phyloP scores from a whole-genome alignment of 768 basidiomycete genomes.

The Harrya chromipes region DNA sequence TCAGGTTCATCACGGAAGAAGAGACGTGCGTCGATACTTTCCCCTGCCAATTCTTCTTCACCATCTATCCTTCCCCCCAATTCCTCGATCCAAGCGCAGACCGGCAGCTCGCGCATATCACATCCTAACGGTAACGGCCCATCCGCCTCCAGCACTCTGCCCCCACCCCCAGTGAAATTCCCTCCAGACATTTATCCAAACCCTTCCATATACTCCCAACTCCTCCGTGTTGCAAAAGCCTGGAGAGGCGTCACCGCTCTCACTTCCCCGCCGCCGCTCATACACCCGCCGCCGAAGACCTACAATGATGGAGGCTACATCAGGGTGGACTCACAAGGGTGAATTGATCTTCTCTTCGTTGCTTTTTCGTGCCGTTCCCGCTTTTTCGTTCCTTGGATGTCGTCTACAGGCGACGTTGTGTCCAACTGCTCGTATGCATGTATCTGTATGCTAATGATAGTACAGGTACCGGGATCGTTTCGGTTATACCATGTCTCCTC shows the following conservation, averaged over 20 bases:
- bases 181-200: slow-evolving; percentile 29
- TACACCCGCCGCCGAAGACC: slow-evolving; percentile 20
- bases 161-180: slow-evolving; percentile 37
- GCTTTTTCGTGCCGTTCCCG: neutral
- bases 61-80: slow-evolving; percentile 14
- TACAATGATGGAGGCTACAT: slow-evolving; percentile 20
- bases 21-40: slow-evolving; percentile 37
- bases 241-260: slow-evolving; percentile 72
- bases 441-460: slow-evolving; percentile 16
- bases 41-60: slow-evolving; percentile 20
- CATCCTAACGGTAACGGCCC: slow-evolving; percentile 7
- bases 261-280: slow-evolving; percentile 24
- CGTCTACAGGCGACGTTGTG: slow-evolving; percentile 14
- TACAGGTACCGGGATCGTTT: slow-evolving; percentile 27
- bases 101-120: slow-evolving; percentile 19
- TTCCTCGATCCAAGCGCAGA: slow-evolving; percentile 10
- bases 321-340: slow-evolving; percentile 29
- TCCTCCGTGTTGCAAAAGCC: slow-evolving; percentile 55
- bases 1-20: slow-evolving; percentile 35
- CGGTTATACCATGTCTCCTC: slow-evolving; percentile 28
- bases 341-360: slow-evolving; percentile 11
- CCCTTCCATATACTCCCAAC: slow-evolving; percentile 42
- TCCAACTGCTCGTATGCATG: slow-evolving; percentile 9
- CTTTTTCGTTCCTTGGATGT: slow-evolving; percentile 3
- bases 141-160: slow-evolving; percentile 8